Evolutionary conservation across 2,329 filamentous ascomycete species (phyloP).

Genomic region (Botryotinia narcissicola): DNA sequence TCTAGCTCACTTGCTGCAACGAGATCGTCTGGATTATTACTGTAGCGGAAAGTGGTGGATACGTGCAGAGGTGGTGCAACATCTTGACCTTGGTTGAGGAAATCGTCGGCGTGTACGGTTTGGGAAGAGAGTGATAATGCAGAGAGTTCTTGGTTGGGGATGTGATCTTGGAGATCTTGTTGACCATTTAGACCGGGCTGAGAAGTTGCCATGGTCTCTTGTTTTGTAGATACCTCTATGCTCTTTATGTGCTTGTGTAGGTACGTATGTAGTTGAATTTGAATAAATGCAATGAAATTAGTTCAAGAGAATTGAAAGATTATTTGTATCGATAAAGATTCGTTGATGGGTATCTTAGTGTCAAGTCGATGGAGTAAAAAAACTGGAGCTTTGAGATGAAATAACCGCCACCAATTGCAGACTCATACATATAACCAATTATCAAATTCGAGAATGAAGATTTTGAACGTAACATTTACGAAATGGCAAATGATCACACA

Average conservation of each 20-base stretch:
- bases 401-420: background rate
- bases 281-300: background rate
- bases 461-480: background rate
- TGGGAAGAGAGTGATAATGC: slow-evolving; percentile 61
- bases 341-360: background rate
- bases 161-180: slow-evolving; percentile 25
- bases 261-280: background rate
- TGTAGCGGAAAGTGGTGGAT: slow-evolving; percentile 87
- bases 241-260: background rate
- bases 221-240: background rate
- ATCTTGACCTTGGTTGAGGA: slow-evolving; percentile 69
- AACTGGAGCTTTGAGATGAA: background rate
- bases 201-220: slow-evolving; percentile 27
- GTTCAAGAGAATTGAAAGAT: background rate
- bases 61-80: slow-evolving; percentile 88
- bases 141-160: slow-evolving; percentile 23
- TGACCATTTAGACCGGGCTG: slow-evolving; percentile 23
- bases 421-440: background rate
- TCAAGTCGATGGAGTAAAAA: background rate
- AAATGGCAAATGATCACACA: too few relatives aligned
- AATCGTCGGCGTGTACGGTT: slow-evolving; percentile 80
- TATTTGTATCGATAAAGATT: slow-evolving; percentile 2
- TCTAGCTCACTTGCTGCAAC: slow-evolving; percentile 50
- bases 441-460: background rate
- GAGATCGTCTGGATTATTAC: slow-evolving; percentile 65